Evolutionary conservation across 768 basidiomycete genomes (phyloP).

Genomic region (Lactarius pseudohatsudake): DNA sequence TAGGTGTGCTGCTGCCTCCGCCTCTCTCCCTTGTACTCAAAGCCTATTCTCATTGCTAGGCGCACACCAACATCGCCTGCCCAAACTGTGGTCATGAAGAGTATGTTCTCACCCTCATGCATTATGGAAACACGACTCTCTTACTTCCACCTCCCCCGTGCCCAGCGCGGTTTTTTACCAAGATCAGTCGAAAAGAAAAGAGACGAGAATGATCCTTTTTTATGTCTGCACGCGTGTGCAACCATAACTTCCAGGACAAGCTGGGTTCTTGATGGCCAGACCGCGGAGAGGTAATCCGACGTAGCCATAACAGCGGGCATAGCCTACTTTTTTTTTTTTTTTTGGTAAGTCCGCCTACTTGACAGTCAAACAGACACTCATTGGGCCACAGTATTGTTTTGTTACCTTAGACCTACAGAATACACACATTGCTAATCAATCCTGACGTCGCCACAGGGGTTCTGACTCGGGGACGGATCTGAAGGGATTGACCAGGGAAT

Average conservation of each 20-base stretch:
- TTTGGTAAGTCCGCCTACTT: background rate
- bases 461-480: background rate
- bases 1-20: slow-evolving; percentile 35
- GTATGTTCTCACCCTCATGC: slow-evolving; percentile 45
- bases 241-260: slow-evolving; percentile 68
- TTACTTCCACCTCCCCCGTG: slow-evolving; percentile 2
- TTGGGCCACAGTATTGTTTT: background rate
- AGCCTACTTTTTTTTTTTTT: background rate
- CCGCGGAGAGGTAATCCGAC: slow-evolving; percentile 32
- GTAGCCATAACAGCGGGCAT: background rate
- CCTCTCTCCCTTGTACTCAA: background rate
- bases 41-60: slow-evolving; percentile 43
- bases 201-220: slow-evolving; percentile 93
- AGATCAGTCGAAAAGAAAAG: slow-evolving; percentile 95
- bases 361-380: background rate
- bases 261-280: slow-evolving; percentile 47
- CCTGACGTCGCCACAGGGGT: background rate
- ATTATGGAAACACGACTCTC: background rate
- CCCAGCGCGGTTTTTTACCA: slow-evolving; percentile 89
- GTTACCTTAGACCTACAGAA: slow-evolving; percentile 7
- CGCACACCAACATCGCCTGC: slow-evolving; percentile 81
- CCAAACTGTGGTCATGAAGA: slow-evolving; percentile 81
- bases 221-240: slow-evolving; percentile 86
- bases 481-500: background rate
- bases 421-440: background rate